These are phyloP conservation scores for Strobilomyces confusus DNA, from an alignment of 768 basidiomycete species.

Conservation along the genomic window DNA sequence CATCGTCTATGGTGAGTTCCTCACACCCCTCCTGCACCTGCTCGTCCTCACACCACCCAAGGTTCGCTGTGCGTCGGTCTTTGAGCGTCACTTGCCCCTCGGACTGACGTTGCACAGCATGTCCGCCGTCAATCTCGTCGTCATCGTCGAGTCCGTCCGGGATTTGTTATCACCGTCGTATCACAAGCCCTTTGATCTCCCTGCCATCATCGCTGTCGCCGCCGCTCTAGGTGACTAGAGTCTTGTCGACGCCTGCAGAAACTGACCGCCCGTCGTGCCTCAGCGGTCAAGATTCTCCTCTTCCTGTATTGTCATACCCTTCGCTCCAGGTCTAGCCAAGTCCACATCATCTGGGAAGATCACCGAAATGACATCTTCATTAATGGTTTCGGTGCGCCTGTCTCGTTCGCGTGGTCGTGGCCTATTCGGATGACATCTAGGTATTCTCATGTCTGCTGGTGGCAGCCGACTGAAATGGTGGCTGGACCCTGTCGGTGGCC, in stretches of 20 bases:
- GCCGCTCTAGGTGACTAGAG: slow-evolving; percentile 60
- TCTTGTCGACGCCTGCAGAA: neutral
- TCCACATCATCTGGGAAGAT: slow-evolving; percentile 94
- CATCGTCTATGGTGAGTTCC: slow-evolving; percentile 65
- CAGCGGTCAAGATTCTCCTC: slow-evolving; percentile 79
- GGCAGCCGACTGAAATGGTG: slow-evolving; percentile 82
- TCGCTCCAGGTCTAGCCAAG: slow-evolving; percentile 82
- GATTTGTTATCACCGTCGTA: slow-evolving; percentile 61
- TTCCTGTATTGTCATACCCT: slow-evolving; percentile 86
- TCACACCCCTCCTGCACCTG: neutral
- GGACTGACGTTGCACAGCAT: slow-evolving; percentile 48
- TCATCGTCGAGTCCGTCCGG: slow-evolving; percentile 83
- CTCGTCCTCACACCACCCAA: slow-evolving; percentile 21
- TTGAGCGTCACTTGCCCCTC: neutral
- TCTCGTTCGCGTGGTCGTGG: neutral
- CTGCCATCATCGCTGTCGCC: slow-evolving; percentile 78
- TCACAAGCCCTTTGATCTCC: slow-evolving; percentile 63
- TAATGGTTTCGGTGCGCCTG: slow-evolving; percentile 62
- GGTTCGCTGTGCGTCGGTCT: slow-evolving; percentile 42
- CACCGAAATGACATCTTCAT: slow-evolving; percentile 91
- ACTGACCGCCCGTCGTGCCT: neutral
- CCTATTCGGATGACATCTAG: slow-evolving; percentile 34
- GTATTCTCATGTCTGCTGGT: slow-evolving; percentile 78
- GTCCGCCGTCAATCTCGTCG: slow-evolving; percentile 86
- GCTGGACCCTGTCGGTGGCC: slow-evolving; percentile 75